Evolutionary conservation across 345 rosid species (phyloP), one percentile per base, ranked within the genome.

Genomic region (Garcia nutans): DNA sequence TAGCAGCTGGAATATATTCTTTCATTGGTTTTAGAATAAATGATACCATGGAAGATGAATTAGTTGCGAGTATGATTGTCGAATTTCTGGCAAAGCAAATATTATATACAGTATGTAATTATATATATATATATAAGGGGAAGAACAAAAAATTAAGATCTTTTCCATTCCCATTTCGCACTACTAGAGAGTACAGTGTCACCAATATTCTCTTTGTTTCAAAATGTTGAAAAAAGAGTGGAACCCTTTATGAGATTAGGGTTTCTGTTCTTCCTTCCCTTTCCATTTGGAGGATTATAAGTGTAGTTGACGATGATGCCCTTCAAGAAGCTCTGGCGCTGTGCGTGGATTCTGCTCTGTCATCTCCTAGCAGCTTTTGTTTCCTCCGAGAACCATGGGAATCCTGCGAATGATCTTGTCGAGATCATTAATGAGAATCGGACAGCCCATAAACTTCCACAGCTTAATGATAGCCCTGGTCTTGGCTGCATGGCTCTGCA

Each of bases 401-500:
- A 93, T 84, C 89, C 93, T 7, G 94, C 98, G 23, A 88, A 86
- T 60, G 92, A 88, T 74, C 88, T 93, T 17, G 92, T 93, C 37
- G 85, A 87, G 78, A 82, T 93, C 78, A 87, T 89, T 76, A 93
- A 93, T 87, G 77, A 84, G 68, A 91, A 93, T 70, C 84, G 96
- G 75, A 90, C 91, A 50, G 82, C 91, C 31, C 78, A 74, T 19
- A 90, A 90, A 70, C 89, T 93, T 23, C 78, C 70, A 28, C 77
- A 76, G 50, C 86, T 93, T 68, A 85, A 82, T 20, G 89, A 89
- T 72, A 93, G 88, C 74, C 98, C 97, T 0, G 97, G 98, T 13
- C 91, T 93, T 17, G 98, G 92, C 68, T 93, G 98, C 85, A 89
- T 92, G 87, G 97, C 98, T 45, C 85, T 90, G 76, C 97, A 90